Evolutionary conservation across 345 rosid species (phyloP), one percentile per base, ranked within the genome.

Genomic region (Geranium rotundifolium): DNA sequence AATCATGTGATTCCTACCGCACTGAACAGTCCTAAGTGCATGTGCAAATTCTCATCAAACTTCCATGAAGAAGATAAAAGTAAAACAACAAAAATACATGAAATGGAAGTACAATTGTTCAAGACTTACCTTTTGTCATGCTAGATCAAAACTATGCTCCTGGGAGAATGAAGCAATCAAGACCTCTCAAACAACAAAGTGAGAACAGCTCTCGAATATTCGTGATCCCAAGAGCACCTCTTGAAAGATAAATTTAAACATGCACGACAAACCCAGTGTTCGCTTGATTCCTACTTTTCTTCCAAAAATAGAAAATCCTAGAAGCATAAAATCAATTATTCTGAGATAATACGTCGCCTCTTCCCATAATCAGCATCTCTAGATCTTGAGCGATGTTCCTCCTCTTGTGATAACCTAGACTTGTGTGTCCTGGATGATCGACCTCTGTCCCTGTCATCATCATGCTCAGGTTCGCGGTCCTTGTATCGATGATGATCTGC

Each of bases 341-440:
- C 90, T 1, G 83, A 74, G 5, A 81, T 73, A 63, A 82, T 86
- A 62, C 88, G 79, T 50, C 95, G 81, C 71, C 95, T 85, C 79
- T 87, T 87, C 58, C 87, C 89, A 84, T 85, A 85, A 70, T 88
- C 89, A 73, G 82, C 81, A 67, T 85, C 91, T 68, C 89, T 85
- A 62, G 89, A 85, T 66, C 83, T 79, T 31, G 87, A 80, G 54
- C 81, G 85, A 76, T 82, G 86, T 31, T 82, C 87, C 23, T 83
- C 89, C 74, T 83, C 89, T 56, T 82, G 81, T 61, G 82, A 73
- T 56, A 81, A 56, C 56, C 82, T 74, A 8, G 89, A 81, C 73
- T 80, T 87, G 68, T 77, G 86, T 50, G 86, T 75, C 71, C 85
- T 79, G 56, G 88, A 83, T 61, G 89, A 82, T 20, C 84, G 75